Base-by-base conservation (phyloP, 1,284 basidiomycete species). In the Apiotrichum akiyoshidainum region DNA sequence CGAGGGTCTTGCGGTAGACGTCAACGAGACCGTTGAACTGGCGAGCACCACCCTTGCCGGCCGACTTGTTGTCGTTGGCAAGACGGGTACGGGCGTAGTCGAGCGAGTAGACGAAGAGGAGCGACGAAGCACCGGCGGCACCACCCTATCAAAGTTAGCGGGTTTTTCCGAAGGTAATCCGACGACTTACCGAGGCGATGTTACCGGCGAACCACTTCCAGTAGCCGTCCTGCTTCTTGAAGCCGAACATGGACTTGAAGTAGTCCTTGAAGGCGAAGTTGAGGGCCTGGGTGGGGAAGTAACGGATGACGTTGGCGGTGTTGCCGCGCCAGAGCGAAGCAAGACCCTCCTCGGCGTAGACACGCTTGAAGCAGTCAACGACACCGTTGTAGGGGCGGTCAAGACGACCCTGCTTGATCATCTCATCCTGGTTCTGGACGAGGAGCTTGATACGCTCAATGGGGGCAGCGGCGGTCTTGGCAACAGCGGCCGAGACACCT, bases 221-320 rank as follows among this genome's bases (percentile, higher is more conserved):
- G 82, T 92, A 92, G 59, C 90, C 89, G 0, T 91, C 90, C 42
- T 78, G 81, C 83, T 91, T 91, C 82, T 89, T 91, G 85, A 90
- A 91, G 66, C 90, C 90, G 78, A 94, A 94, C 59, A 94, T 76
- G 17, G 90, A 89, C 83, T 94, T 94, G 86, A 93, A 94, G 84
- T 94, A 94, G 77, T 94, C 91, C 90, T 94, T 92, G 86, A 92
- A 92, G 77, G 90, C 90, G 75, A 95, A 95, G 87, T 95, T 95
- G 72, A 95, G 82, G 41, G 92, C 92, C 79, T 95, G 92, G 47
- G 92, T 95, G 58, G 92, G 92, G 88, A 95, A 95, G 87, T 95
- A 94, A 80, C 92, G 91, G 81, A 95, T 93, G 80, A 95, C 92
- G 81, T 95, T 95, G 83, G 92, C 92, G 49, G 91, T 93, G 86